These are phyloP conservation scores for Trichoderma atrobrunneum DNA, from an alignment of 2,329 filamentous ascomycete genomes.

Conservation along the genomic window DNA sequence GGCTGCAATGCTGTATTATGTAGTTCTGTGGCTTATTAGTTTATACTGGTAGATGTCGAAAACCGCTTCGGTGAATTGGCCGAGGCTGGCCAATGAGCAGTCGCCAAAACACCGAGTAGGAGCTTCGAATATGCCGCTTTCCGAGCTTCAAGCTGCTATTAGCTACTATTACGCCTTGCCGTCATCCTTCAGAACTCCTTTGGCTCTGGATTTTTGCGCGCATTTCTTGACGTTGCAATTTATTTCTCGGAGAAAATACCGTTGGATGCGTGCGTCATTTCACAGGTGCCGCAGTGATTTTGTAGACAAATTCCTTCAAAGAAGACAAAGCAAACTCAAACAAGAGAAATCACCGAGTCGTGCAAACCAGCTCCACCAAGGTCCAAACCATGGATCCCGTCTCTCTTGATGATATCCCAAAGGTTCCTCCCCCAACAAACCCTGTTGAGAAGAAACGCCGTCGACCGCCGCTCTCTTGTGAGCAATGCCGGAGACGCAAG, in stretches of 20 bases:
- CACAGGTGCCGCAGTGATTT: neutral
- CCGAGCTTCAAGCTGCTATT: neutral
- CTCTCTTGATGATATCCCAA: neutral
- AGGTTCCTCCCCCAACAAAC: neutral
- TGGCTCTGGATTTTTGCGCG: neutral
- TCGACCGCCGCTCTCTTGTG: slow-evolving; percentile 48
- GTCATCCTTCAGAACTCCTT: neutral
- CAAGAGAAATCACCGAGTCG: neutral
- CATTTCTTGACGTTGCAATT: neutral
- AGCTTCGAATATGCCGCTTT: neutral
- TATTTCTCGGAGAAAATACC: neutral
- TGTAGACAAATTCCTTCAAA: neutral
- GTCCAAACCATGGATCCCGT: neutral
- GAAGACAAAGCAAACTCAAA: neutral
- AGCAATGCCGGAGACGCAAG: slow-evolving; percentile 58
- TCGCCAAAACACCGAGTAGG: neutral
- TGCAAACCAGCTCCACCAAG: neutral
- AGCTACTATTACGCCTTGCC: neutral
- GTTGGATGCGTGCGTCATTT: neutral
- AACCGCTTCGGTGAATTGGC: slow-evolving; percentile 3
- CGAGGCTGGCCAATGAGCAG: neutral
- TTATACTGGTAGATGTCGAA: neutral
- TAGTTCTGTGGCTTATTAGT: neutral
- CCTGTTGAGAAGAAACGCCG: slow-evolving; percentile 37
- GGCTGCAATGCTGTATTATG: neutral